phyloP scores from a whole-genome alignment of 2,329 filamentous ascomycete genomes.

The Paraconiothyrium sp. region DNA sequence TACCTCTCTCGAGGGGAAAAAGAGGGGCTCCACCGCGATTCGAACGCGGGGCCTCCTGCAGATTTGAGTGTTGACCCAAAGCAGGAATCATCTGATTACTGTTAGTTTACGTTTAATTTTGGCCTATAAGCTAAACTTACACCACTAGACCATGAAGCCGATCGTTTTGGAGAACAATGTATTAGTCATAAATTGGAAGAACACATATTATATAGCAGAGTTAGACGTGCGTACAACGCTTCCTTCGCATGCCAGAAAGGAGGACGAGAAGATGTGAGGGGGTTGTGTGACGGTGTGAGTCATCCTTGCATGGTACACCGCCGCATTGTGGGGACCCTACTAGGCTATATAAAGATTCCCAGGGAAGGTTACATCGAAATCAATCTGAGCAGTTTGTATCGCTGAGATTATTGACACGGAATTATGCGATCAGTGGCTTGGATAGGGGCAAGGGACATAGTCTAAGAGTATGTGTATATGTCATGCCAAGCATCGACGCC shows the following conservation, averaged over 20 bases:
- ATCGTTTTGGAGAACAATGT: neutral
- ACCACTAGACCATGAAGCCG: slow-evolving; percentile 15
- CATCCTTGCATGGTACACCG: neutral
- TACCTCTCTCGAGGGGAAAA: neutral
- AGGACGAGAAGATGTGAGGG: neutral
- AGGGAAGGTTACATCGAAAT: no score
- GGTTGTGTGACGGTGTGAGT: neutral
- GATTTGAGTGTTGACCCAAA: neutral
- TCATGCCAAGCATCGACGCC: no score
- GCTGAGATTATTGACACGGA: no score
- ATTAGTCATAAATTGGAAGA: no score
- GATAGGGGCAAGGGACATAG: no score
- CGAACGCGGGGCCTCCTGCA: slow-evolving; percentile 15
- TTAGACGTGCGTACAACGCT: no score
- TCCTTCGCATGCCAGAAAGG: no score
- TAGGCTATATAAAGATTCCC: neutral
- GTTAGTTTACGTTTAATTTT: neutral
- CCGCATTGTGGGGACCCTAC: neutral
- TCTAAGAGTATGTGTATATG: no score
- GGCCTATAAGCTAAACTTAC: neutral
- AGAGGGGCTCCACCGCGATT: slow-evolving; percentile 11
- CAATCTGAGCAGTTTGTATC: no score
- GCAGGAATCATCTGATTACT: slow-evolving; percentile 6
- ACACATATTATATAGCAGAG: no score
- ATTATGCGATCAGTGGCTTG: no score